Evolutionary conservation across 106 monocot genomes (phyloP).

Genomic region (Dioscorea alata): DNA sequence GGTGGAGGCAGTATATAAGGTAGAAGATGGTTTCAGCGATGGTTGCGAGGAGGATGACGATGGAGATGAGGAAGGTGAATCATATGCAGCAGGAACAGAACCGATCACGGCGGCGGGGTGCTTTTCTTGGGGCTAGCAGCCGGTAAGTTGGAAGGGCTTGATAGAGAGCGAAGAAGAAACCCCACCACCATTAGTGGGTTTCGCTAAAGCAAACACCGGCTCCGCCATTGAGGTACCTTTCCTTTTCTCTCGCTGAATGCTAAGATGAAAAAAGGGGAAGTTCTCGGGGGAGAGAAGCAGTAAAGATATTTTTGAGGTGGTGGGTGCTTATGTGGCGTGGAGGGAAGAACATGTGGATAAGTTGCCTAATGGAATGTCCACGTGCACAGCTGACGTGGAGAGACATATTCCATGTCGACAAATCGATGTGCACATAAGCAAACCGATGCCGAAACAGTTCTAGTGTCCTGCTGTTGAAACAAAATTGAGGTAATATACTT

Average conservation of each 20-base stretch:
- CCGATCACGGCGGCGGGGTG: constrained; percentile 19
- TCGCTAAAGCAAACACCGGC: background rate
- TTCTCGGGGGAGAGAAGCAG: constrained; percentile 32
- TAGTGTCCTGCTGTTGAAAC: no score
- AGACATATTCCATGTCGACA: no score
- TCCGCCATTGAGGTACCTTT: no score
- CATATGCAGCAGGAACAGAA: constrained; percentile 37
- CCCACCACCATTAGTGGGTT: background rate
- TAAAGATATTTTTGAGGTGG: no score
- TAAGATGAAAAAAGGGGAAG: constrained; percentile 5
- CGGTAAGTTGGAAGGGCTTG: constrained; percentile 31
- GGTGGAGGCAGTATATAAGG: constrained; percentile 41
- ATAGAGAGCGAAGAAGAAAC: constrained; percentile 2
- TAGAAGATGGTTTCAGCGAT: constrained; percentile 45
- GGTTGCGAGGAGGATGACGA: constrained; percentile 39
- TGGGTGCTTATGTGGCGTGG: no score
- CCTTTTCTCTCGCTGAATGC: no score
- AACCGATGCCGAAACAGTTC: no score
- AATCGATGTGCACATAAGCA: no score
- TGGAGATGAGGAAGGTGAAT: constrained; percentile 28
- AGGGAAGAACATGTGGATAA: no score
- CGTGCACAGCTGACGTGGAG: no score
- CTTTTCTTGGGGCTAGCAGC: constrained; percentile 14
- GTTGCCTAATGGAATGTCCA: no score
- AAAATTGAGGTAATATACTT: no score